phyloP scores from a whole-genome alignment of 1,284 basidiomycete genomes.

The Ustilago bromivora region DNA sequence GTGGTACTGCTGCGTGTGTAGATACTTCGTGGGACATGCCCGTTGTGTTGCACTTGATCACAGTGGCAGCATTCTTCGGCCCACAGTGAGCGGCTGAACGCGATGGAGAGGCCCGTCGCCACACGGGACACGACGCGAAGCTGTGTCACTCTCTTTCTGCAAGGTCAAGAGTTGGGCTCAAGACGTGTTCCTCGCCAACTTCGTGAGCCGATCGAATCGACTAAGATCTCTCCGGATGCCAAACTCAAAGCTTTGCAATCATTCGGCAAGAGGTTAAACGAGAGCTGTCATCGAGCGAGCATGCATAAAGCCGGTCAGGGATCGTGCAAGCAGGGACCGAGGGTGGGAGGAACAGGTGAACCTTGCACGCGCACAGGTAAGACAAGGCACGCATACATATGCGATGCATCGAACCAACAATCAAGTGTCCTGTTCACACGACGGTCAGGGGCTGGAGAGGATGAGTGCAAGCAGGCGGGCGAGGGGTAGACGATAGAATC shows the following conservation, averaged over 20 bases:
- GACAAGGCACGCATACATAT: not conserved
- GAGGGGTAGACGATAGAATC: not conserved
- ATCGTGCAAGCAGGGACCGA: not conserved
- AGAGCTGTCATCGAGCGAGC: not conserved
- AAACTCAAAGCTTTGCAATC: not conserved
- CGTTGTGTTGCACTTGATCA: not conserved
- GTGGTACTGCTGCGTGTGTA: not conserved
- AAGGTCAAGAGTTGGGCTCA: not conserved
- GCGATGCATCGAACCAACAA: not conserved
- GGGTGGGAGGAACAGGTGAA: not conserved
- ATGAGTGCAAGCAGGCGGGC: not conserved
- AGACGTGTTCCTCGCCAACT: not conserved
- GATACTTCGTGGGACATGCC: not conserved
- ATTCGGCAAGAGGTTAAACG: not conserved
- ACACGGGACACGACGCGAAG: not conserved
- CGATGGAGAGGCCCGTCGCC: not conserved
- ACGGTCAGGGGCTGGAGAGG: conserved; percentile 22
- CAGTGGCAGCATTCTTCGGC: not conserved
- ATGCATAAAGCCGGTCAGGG: not conserved
- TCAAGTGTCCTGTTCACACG: conserved; percentile 18
- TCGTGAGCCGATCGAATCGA: not conserved
- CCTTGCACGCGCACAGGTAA: not conserved
- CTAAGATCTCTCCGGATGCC: not conserved
- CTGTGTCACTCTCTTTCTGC: not conserved
- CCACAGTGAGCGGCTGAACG: not conserved